phyloP scores from a whole-genome alignment of 1,284 basidiomycete species.

The Papiliotrema terrestris region DNA sequence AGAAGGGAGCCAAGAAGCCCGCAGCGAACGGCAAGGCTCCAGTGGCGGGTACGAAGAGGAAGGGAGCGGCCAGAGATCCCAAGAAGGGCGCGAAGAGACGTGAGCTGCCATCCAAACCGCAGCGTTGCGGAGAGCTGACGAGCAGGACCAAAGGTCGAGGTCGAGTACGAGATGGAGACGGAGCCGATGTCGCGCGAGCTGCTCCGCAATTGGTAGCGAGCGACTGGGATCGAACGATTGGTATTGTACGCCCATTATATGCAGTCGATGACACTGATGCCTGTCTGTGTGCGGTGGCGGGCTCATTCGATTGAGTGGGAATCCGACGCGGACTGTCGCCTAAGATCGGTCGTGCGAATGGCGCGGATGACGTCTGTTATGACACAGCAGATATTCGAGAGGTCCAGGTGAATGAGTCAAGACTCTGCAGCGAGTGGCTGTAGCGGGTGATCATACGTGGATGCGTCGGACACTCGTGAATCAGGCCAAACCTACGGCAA shows the following conservation, averaged over 20 bases:
- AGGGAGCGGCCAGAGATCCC: conserved; percentile 50
- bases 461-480: too few relatives aligned
- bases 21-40: conserved; percentile 55
- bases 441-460: too few relatives aligned
- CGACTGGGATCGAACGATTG: not conserved
- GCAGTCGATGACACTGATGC: not conserved
- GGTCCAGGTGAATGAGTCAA: too few relatives aligned
- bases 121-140: not conserved
- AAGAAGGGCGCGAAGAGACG: conserved; percentile 54
- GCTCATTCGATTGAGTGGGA: too few relatives aligned
- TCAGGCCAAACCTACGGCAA: too few relatives aligned
- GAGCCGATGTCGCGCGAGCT: conserved; percentile 59
- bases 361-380: too few relatives aligned
- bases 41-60: conserved; percentile 40
- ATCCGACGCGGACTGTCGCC: too few relatives aligned
- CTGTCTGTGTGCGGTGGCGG: too few relatives aligned
- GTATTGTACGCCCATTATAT: not conserved
- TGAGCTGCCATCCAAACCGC: conserved; percentile 16
- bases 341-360: too few relatives aligned
- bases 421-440: too few relatives aligned
- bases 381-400: too few relatives aligned
- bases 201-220: conserved; percentile 49
- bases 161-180: conserved; percentile 92
- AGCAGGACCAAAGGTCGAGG: conserved; percentile 70
- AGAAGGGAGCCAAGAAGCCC: conserved; percentile 46